Conservation (phyloP, 352 stramenopile species). For the Salisapilia sapeloensis region DNA sequence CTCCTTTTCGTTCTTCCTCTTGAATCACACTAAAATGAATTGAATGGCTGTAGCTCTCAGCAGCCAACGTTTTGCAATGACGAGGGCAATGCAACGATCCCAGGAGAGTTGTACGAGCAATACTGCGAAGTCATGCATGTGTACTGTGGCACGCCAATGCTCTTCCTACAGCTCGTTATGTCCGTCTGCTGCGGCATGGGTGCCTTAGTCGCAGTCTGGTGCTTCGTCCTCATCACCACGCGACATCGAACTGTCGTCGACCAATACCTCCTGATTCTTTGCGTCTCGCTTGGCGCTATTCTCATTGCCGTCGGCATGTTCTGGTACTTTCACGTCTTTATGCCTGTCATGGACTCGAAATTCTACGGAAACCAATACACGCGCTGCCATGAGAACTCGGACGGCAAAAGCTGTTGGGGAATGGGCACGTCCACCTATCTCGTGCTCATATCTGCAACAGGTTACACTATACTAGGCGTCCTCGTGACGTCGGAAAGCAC, state of each 20-base stretch:
- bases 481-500: conserved; percentile 34
- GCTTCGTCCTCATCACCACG: conserved; percentile 26
- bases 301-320: conserved; percentile 22
- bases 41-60: conserved; percentile 2
- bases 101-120: conserved; percentile 55
- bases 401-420: conserved; percentile 43
- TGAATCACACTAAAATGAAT: background rate
- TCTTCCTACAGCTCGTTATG: conserved; percentile 36
- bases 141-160: conserved; percentile 44
- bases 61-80: conserved; percentile 23
- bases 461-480: conserved; percentile 47
- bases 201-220: conserved; percentile 28
- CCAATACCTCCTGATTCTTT: conserved; percentile 53
- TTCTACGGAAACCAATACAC: conserved; percentile 74
- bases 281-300: conserved; percentile 30
- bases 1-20: background rate
- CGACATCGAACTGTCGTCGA: conserved; percentile 41
- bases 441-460: conserved; percentile 18
- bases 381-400: conserved; percentile 39
- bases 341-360: conserved; percentile 32
- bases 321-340: conserved; percentile 62
- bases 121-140: conserved; percentile 56
- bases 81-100: too few relatives aligned
- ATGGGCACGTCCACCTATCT: conserved; percentile 51
- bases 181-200: conserved; percentile 25